Conservation (phyloP, 192 early-diverging fungal genomes). For the Backusella sp. region DNA sequence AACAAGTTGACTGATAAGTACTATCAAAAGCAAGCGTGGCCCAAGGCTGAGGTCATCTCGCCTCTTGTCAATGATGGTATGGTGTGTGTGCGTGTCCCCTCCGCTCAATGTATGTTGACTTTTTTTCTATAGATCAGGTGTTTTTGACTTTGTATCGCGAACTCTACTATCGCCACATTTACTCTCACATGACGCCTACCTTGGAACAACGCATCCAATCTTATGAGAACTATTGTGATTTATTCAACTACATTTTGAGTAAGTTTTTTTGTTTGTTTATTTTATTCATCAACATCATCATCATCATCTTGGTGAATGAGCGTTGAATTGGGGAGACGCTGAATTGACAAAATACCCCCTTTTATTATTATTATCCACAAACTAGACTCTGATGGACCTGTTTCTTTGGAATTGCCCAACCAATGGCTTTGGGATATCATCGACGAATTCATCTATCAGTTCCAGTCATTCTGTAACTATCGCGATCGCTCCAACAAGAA, state of each 20-base stretch:
- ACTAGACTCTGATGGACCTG: constrained; percentile 73
- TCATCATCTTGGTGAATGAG: background rate
- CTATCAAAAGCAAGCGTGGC: constrained; percentile 88
- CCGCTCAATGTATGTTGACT: constrained; percentile 57
- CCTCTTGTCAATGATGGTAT: constrained; percentile 81
- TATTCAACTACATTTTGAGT: constrained; percentile 97
- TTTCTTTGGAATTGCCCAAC: constrained; percentile 92
- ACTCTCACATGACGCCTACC: constrained; percentile 85
- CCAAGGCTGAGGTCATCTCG: constrained; percentile 79
- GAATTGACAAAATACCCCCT: too few species aligned
- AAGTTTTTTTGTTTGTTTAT: constrained; percentile 27
- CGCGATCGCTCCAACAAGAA: constrained; percentile 81
- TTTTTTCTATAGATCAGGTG: constrained; percentile 60
- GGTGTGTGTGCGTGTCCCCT: constrained; percentile 46
- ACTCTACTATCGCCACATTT: constrained; percentile 96
- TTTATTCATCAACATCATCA: background rate
- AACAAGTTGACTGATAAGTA: constrained; percentile 90
- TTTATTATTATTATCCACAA: too few species aligned
- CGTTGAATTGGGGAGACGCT: background rate
- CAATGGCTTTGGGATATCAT: constrained; percentile 99
- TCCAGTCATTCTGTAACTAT: constrained; percentile 96
- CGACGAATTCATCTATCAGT: constrained; percentile 99
- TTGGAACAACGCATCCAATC: constrained; percentile 89
- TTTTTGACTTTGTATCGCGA: constrained; percentile 96
- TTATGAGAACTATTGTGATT: constrained; percentile 95